Evolutionary conservation across 805 yeast species (phyloP).

Genomic region (Cyberlindnera suaveolens): DNA sequence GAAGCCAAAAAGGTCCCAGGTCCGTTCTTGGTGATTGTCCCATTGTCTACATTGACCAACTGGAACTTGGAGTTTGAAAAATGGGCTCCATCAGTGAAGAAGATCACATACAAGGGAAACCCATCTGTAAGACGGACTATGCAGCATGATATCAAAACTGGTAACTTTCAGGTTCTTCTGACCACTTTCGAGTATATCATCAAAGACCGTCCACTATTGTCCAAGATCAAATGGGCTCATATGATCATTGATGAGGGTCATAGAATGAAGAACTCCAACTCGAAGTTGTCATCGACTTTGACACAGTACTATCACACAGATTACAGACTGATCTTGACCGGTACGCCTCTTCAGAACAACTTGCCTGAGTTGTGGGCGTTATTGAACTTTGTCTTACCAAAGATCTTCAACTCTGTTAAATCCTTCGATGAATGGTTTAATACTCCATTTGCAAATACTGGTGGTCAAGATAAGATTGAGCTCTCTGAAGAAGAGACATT

Average conservation of each 20-base stretch:
- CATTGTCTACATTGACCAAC: constrained; percentile 76
- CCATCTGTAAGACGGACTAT: constrained; percentile 64
- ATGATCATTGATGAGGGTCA: constrained; percentile 92
- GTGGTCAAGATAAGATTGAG: constrained; percentile 73
- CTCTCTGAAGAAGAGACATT: constrained; percentile 82
- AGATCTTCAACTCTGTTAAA: constrained; percentile 78
- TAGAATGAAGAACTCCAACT: constrained; percentile 75
- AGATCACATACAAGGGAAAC: constrained; percentile 71
- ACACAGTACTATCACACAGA: constrained; percentile 68
- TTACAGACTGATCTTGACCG: constrained; percentile 75
- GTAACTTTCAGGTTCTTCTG: constrained; percentile 68
- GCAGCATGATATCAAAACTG: constrained; percentile 57
- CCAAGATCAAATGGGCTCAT: constrained; percentile 71
- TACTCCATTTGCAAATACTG: constrained; percentile 83
- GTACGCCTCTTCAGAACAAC: constrained; percentile 83
- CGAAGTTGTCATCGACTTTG: constrained; percentile 67
- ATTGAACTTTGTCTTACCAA: constrained; percentile 74
- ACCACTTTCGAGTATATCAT: constrained; percentile 82
- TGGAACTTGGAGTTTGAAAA: constrained; percentile 84
- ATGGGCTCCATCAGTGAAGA: constrained; percentile 79
- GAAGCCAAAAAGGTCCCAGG: constrained; percentile 62
- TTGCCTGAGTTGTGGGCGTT: constrained; percentile 85
- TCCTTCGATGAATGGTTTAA: constrained; percentile 89
- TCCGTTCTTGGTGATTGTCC: constrained; percentile 75
- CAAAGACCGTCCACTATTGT: constrained; percentile 63